Conservation (phyloP, 2,329 filamentous ascomycete genomes). For the Fusarium austroafricanum region DNA sequence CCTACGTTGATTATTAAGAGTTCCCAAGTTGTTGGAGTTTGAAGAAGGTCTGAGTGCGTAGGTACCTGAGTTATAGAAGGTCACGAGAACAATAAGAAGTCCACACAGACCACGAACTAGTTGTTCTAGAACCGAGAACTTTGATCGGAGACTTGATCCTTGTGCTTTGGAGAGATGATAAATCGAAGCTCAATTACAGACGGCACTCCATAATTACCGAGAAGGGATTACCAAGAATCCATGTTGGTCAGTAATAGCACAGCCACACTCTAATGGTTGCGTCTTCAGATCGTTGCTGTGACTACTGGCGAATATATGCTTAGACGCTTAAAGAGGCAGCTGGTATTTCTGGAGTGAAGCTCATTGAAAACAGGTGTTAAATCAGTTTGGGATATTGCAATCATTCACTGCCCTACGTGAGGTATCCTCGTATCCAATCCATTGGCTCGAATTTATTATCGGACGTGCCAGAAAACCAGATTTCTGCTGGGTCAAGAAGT, state of each 20-base stretch:
- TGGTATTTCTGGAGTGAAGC: no score
- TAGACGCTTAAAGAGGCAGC: conserved; percentile 23
- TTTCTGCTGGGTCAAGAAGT: conserved; percentile 9
- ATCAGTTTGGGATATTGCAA: no score
- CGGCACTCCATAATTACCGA: no score
- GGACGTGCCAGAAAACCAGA: conserved; percentile 7
- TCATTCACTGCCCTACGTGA: no score
- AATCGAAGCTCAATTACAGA: not conserved
- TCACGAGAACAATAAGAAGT: not conserved
- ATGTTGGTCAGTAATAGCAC: conserved; percentile 1
- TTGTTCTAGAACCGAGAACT: not conserved
- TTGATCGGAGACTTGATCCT: not conserved
- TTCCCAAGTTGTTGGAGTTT: not conserved
- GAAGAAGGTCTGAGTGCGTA: not conserved
- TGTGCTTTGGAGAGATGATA: not conserved
- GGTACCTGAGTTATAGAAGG: not conserved
- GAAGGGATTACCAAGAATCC: not conserved
- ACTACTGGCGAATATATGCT: not conserved
- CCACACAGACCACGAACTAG: not conserved
- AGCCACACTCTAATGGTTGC: conserved; percentile 28
- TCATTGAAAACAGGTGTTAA: not conserved
- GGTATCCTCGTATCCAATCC: not conserved
- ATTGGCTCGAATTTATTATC: conserved; percentile 12
- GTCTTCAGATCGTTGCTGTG: conserved; percentile 5
- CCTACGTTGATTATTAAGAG: not conserved